Conservation (phyloP, 1,284 basidiomycete genomes). For the Ustilago trichophora region DNA sequence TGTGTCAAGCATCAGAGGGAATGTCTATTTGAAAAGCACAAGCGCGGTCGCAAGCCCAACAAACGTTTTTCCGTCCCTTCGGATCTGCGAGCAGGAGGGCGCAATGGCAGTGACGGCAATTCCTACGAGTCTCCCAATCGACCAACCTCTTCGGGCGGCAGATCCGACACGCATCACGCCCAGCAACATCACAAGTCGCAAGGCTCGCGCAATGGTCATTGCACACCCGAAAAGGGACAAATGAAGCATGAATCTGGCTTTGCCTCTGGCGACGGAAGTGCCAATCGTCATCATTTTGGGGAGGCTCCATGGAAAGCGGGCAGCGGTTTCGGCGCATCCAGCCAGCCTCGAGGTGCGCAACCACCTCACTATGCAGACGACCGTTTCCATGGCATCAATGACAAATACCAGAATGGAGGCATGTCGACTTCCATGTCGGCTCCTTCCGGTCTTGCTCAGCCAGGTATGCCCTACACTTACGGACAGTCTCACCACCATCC, state of each 20-base stretch:
- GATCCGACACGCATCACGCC: conserved; percentile 19
- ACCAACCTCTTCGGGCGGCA: conserved; percentile 18
- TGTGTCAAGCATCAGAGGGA: conserved; percentile 53
- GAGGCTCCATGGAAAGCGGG: conserved; percentile 20
- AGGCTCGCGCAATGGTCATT: conserved; percentile 16
- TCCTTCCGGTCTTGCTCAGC: conserved; percentile 29
- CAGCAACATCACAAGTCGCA: conserved; percentile 3
- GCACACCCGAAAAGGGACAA: conserved; percentile 24
- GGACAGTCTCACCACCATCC: conserved; percentile 21
- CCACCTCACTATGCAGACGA: conserved; percentile 25
- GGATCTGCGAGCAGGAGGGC: conserved; percentile 26
- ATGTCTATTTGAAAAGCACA: conserved; percentile 59
- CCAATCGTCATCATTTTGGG: conserved; percentile 13
- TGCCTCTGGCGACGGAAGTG: conserved; percentile 3
- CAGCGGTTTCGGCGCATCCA: conserved; percentile 12
- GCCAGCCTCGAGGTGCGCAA: conserved; percentile 1
- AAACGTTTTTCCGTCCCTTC: conserved; percentile 48
- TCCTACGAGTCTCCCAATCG: conserved; percentile 10
- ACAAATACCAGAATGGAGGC: conserved; percentile 23
- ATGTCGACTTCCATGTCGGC: conserved; percentile 35
- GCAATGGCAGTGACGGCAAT: conserved; percentile 27
- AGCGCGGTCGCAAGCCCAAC: conserved; percentile 54
- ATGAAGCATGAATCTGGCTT: conserved; percentile 19
- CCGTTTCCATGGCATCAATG: conserved; percentile 19
- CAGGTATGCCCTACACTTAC: conserved; percentile 20